These are phyloP conservation scores for Arthrobotrys entomopaga DNA, from an alignment of 2,329 filamentous ascomycete genomes.

Conservation along the genomic window DNA sequence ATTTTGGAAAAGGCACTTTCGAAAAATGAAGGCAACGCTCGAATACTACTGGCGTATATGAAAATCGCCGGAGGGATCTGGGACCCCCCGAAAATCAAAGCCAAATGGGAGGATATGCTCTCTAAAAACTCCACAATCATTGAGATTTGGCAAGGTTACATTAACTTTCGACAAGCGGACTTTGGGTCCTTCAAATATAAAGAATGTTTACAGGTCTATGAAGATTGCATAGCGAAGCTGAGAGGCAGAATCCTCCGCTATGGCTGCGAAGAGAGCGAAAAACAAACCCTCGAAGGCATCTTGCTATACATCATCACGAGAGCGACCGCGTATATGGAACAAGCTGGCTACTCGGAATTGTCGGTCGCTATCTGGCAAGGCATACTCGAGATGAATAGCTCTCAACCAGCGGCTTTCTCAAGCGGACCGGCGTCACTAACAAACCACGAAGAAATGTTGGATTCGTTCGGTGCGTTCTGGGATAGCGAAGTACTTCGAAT, in stretches of 20 bases:
- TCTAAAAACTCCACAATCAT: conserved; percentile 69
- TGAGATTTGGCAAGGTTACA: conserved; percentile 73
- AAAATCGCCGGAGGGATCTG: conserved; percentile 78
- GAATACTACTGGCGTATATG: conserved; percentile 75
- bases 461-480: conserved; percentile 79
- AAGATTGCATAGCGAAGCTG: conserved; percentile 68
- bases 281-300: conserved; percentile 56
- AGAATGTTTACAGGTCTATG: conserved; percentile 70
- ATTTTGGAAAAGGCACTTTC: conserved; percentile 81
- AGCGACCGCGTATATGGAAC: conserved; percentile 76
- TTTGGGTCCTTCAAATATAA: conserved; percentile 76
- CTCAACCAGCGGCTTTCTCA: conserved; percentile 64
- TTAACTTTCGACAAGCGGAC: conserved; percentile 68
- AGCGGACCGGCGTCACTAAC: conserved; percentile 54
- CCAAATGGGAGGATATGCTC: conserved; percentile 74
- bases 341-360: conserved; percentile 81
- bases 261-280: conserved; percentile 24
- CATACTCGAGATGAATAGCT: conserved; percentile 76
- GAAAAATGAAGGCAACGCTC: conserved; percentile 67
- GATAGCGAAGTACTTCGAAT: conserved; percentile 82
- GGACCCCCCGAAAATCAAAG: conserved; percentile 71
- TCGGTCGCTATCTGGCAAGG: conserved; percentile 86
- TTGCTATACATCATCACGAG: conserved; percentile 77
- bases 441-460: conserved; percentile 59
- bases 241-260: conserved; percentile 58